Evolutionary conservation across 371 early-diverging fungal species (phyloP), one percentile per base, ranked within the genome.

Genomic region (Rhizomucor pusillus): DNA sequence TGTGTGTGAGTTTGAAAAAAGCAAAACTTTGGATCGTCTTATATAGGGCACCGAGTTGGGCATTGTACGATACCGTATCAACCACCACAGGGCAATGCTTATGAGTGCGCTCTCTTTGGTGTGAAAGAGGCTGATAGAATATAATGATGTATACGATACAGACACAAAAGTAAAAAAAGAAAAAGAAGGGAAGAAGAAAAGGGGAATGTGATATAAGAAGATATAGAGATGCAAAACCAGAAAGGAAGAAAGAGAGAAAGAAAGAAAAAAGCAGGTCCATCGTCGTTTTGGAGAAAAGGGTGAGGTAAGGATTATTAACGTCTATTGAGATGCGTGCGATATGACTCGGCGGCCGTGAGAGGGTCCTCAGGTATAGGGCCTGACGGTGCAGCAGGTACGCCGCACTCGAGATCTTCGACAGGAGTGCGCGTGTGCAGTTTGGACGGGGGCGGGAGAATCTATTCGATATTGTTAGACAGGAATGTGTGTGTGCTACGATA

Each of bases 361-460:
- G 64, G 64, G 36, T 64, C 64, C 56, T 64, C 64, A 29, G 64
- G 64, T 23, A 64, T 56, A 37, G 64, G 64, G 6, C 64, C 64
- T 16, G 29, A 53, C 18, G 44, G 29, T 16, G 50, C 46, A 2
- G 18, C 33, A 37, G 51, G 36, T 51, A 25, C 22, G 51, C 24
- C 22, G 43, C 14, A 34, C 41, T 41, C 19, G 41, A 41, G 16
- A 19, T 14, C 41, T 41, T 29, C 29, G 29, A 29, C 29, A 29
- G 29, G 29, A 29, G 29, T 29, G 29, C 29, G 29, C 7, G 29
- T 29, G 29, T 29, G 29, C 29, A 29, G 29, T 29, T 29, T 29
- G 29, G 29, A 29, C 29, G 29, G 29, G 29, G 29, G 29, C 29
- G 7, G 29, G 7, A 29, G 29, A 29, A 7, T 29, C 29, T 29